A percentile compares a stretch with the other conserved stretches of the same genome.
These are phyloP conservation scores for Pseudogymnoascus sp. DNA, from an alignment of 2,329 filamentous ascomycete genomes.

Conservation along the genomic window DNA sequence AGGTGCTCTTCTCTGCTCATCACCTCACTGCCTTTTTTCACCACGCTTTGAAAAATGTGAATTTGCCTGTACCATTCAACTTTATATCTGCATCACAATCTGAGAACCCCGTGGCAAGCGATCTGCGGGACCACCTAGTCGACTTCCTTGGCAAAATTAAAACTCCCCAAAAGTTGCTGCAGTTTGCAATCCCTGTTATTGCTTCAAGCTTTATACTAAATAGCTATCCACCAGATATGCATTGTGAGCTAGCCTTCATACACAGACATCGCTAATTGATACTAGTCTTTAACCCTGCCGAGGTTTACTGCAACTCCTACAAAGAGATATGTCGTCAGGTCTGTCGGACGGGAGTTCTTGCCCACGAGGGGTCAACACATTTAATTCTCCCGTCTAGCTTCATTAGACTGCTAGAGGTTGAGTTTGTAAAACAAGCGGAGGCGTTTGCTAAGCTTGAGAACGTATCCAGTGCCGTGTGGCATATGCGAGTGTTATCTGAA, in stretches of 20 bases:
- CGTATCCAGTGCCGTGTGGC: constrained; percentile 12
- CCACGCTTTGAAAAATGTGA: constrained; percentile 12
- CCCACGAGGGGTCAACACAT: constrained; percentile 16
- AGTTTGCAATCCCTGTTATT: constrained; percentile 15
- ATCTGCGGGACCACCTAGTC: constrained; percentile 12
- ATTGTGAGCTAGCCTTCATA: constrained; percentile 17
- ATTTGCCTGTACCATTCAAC: constrained; percentile 15
- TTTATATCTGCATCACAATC: constrained; percentile 15
- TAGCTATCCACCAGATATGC: constrained; percentile 18
- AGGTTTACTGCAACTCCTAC: constrained; percentile 18
- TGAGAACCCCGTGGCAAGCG: constrained; percentile 11
- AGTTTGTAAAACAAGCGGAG: constrained; percentile 15
- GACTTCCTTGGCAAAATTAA: constrained; percentile 14
- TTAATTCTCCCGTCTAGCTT: constrained; percentile 18
- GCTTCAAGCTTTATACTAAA: constrained; percentile 20
- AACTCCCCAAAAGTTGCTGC: constrained; percentile 12
- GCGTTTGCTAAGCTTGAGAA: constrained; percentile 13
- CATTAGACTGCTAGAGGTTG: constrained; percentile 14
- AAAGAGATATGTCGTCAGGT: constrained; percentile 17
- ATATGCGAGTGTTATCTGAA: constrained; percentile 15
- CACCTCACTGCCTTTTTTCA: constrained; percentile 16
- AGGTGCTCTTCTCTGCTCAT: constrained; percentile 16
- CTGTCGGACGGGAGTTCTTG: constrained; percentile 15
- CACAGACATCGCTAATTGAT: constrained; percentile 10
- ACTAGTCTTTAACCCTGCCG: constrained; percentile 15